Base-by-base conservation (phyloP, 2,329 filamentous ascomycete species). In the Trichoderma sp. region DNA sequence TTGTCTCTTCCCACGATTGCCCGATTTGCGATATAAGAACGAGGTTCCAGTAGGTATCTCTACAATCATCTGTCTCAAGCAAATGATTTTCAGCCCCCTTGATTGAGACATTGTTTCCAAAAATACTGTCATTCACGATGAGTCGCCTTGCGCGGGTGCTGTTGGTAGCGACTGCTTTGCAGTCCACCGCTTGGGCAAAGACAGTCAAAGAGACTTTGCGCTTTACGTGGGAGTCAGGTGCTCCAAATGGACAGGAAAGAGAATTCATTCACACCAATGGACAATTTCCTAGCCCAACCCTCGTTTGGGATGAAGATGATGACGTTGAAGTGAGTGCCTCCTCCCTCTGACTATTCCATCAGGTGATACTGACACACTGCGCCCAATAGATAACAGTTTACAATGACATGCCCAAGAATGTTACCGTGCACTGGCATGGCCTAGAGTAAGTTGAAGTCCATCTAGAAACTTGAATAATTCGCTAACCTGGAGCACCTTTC, bases 291-390 rank as follows among this genome's bases (percentile, higher is more conserved):
- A 74, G 72, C 3, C 75, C 74, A 15, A 57, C 56, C 0, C 63
- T 76, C 0, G 67, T 74, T 2, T 63, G 72, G 18, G 26, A 72
- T 2, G 72, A 76, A 53, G 75, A 62, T 1, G 75, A 76, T 34
- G 71, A 75, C 24, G 67, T 75, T 12, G 74, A 76, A 63, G 32
- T 75, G 6, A 11, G 72, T 80, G 30, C 76, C 74, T 2, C 73
- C 76, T 39, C 14, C 21, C 11, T 36, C 26, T 3, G 12, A 18
- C 8, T 24, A 32, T 24, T 34, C 5, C 21, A 8, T 51, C 4
- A 32, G 14, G 12, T 24, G 12, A 57, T n/a, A 39, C 30, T 67
- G 30, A 67, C 12, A 28, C 15, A 28, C 28, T 21, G 32, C 32
- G 51, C 32, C 32, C 21, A 26, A 51, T 39, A 67, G 64, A 32